A percentile compares a stretch with the other conserved stretches of the same genome.
Evolutionary conservation across 2,329 filamentous ascomycete genomes (phyloP).

Genomic region (Aspergillus aculeatus): DNA sequence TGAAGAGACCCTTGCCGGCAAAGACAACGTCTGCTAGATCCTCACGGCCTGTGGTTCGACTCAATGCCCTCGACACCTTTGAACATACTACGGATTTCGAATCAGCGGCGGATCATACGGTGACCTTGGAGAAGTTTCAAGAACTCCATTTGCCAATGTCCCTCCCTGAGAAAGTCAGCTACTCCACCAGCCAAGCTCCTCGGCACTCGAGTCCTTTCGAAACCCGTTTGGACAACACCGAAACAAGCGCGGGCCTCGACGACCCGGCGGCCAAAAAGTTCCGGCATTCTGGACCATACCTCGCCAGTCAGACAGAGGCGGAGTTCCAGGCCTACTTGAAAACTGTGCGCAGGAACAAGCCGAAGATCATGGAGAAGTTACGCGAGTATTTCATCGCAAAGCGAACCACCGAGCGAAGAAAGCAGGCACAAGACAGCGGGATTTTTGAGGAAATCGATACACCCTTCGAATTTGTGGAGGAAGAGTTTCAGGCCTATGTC

Average conservation of each 20-base stretch:
- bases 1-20: constrained; percentile 79
- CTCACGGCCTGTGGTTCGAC: constrained; percentile 68
- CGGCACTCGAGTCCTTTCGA: constrained; percentile 44
- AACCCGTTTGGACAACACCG: constrained; percentile 46
- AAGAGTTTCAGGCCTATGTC: constrained; percentile 49
- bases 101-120: constrained; percentile 75
- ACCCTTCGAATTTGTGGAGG: constrained; percentile 38
- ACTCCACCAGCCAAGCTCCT: constrained; percentile 28
- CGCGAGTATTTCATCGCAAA: constrained; percentile 35
- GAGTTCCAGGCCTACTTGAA: constrained; percentile 56
- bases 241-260: constrained; percentile 32
- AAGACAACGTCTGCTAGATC: constrained; percentile 70
- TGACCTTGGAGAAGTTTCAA: constrained; percentile 81
- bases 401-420: constrained; percentile 36
- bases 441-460: constrained; percentile 28
- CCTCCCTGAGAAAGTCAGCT: constrained; percentile 41
- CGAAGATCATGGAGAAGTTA: constrained; percentile 38
- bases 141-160: constrained; percentile 74
- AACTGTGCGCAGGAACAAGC: constrained; percentile 43
- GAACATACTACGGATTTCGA: constrained; percentile 89
- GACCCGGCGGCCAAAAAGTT: constrained; percentile 47
- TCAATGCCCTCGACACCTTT: constrained; percentile 76
- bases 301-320: constrained; percentile 55
- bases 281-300: constrained; percentile 60
- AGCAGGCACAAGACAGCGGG: constrained; percentile 43